Percentiles rank a stretch among this genome's conserved stretches.
Evolutionary conservation across 2,329 filamentous ascomycete genomes (phyloP).

Genomic region (Dryadomyces quercus-mongolicae): DNA sequence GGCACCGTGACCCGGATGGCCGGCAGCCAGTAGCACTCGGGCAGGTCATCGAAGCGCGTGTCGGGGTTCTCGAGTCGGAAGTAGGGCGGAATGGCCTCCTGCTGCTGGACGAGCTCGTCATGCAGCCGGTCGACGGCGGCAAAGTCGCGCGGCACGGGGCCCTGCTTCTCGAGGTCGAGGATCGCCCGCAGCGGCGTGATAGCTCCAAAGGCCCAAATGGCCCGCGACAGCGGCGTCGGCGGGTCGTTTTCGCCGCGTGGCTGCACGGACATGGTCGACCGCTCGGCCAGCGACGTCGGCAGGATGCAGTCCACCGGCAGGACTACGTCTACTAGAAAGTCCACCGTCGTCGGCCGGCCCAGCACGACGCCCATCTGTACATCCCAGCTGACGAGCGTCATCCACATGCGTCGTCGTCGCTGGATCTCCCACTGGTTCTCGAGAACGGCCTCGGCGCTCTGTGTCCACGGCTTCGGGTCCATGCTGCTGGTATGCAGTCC

Average conservation of each 20-base stretch:
- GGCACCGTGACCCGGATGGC: conserved; percentile 32
- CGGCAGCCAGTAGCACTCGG: conserved; percentile 40
- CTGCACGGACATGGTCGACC: conserved; percentile 33
- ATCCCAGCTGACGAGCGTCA: conserved; percentile 42
- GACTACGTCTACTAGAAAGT: conserved; percentile 33
- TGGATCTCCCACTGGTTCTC: conserved; percentile 48
- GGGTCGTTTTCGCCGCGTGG: conserved; percentile 36
- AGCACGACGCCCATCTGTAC: conserved; percentile 40
- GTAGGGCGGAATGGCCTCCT: conserved; percentile 34
- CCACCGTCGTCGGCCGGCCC: conserved; percentile 43
- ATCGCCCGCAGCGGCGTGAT: conserved; percentile 39
- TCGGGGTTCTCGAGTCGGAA: conserved; percentile 46
- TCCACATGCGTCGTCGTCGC: conserved; percentile 42
- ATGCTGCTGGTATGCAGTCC: conserved; percentile 43
- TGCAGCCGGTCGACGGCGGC: conserved; percentile 42
- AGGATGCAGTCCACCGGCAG: conserved; percentile 41
- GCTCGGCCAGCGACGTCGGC: conserved; percentile 24
- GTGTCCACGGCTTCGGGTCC: conserved; percentile 35
- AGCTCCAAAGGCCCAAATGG: conserved; percentile 37
- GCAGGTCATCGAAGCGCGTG: conserved; percentile 40
- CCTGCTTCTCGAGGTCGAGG: conserved; percentile 42
- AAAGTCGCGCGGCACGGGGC: conserved; percentile 41
- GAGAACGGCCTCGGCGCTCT: conserved; percentile 34
- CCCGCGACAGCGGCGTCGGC: conserved; percentile 43
- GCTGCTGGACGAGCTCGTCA: conserved; percentile 32